Evolutionary conservation across 1,139 yeast species (phyloP), one percentile per base, ranked within the genome.

Genomic region (Lodderomyces pseudojiufengensis): DNA sequence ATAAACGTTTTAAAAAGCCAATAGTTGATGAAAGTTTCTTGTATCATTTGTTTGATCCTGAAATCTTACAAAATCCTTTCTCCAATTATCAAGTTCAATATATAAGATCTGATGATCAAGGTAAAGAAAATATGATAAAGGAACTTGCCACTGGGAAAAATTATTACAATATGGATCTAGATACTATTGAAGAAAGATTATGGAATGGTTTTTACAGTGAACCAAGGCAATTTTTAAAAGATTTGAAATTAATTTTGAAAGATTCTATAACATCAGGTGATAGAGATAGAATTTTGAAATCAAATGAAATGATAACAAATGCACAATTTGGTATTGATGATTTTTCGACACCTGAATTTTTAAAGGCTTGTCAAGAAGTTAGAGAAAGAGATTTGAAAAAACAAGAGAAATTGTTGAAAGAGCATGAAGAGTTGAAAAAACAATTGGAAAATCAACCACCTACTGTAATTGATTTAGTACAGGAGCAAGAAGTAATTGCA

Each of bases 171-270:
- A 94, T 92, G 86, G 98, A 92, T 53, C 67, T 94, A 42, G 98
- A 92, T 54, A 81, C 88, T 12, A 78, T 94, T 32, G 99, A 92
- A 52, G 98, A 92, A 53, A 72, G 98, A 40, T 64, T 94, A 38
- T 92, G 98, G 98, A 92, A 92, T 59, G 98, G 98, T 0, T 92
- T 65, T 56, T 92, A 94, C 54, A 82, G 90, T 24, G 97, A 90
- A 50, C 97, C 98, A 10, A 82, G 78, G 47, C 97, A 92, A 55
- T 90, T 85, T 54, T 61, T 90, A 48, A 78, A 74, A 48, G 98
- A 94, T 54, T 74, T 94, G 34, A 86, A 80, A 53, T 73, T 84
- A 77, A 90, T 94, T 32, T 82, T 86, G 31, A 71, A 73, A 31
- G 99, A 94, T 61, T 76, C 95, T 0, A 69, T 74, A 22, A 78